phyloP scores from a whole-genome alignment of 768 basidiomycete species.

The Suillus americanus region DNA sequence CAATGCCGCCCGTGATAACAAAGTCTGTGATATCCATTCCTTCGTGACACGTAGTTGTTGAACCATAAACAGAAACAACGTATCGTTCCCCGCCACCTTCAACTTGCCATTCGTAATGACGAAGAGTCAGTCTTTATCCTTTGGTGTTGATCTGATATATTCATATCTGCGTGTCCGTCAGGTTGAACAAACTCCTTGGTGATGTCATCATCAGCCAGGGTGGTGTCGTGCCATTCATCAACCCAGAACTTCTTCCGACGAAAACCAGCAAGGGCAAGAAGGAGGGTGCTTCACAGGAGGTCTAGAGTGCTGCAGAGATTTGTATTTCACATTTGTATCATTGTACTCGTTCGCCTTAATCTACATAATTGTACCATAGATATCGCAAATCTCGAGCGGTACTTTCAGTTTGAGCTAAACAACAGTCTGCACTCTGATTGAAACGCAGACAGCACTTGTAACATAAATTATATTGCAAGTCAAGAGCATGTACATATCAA shows the following conservation, averaged over 20 bases:
- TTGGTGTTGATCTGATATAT: background rate
- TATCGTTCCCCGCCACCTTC: conserved; percentile 78
- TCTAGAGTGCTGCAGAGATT: conserved; percentile 31
- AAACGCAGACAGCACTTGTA: background rate
- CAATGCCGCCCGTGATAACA: conserved; percentile 75
- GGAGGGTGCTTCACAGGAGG: conserved; percentile 50
- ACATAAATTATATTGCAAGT: background rate
- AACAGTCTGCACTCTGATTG: background rate
- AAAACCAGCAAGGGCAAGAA: conserved; percentile 49
- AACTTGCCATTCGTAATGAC: conserved; percentile 75
- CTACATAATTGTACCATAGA: conserved; percentile 25
- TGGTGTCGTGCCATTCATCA: conserved; percentile 72
- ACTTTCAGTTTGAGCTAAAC: background rate
- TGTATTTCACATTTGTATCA: conserved; percentile 19
- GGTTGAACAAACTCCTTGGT: conserved; percentile 56
- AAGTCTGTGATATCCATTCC: conserved; percentile 26
- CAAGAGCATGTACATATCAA: background rate
- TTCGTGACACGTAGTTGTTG: background rate
- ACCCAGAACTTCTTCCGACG: conserved; percentile 45
- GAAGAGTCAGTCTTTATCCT: conserved; percentile 50
- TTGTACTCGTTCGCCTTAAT: conserved; percentile 26
- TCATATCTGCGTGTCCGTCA: conserved; percentile 19
- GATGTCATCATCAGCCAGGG: conserved; percentile 74
- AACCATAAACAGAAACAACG: conserved; percentile 51
- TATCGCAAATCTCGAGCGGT: background rate